Percentiles rank a stretch among this genome's conserved stretches.
Evolutionary conservation across 2,329 filamentous ascomycete species (phyloP).

Genomic region (Trichoderma pleuroti): DNA sequence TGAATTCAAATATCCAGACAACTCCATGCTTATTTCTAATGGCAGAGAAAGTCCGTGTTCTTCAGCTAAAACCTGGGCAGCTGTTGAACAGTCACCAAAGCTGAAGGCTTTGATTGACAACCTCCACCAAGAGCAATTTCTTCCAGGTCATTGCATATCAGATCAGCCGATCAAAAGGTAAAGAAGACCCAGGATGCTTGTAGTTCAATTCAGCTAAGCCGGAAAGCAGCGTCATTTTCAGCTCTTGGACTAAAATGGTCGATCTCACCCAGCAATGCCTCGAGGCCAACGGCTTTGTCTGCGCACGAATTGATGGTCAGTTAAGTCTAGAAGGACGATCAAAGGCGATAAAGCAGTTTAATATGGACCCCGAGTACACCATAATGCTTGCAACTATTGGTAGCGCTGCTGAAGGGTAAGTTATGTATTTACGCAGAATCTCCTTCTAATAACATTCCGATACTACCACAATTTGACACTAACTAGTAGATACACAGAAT

Average conservation of each 20-base stretch:
- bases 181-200: neutral
- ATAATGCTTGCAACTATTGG: neutral
- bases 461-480: neutral
- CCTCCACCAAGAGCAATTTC: neutral
- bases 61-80: neutral
- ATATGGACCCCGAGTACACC: neutral
- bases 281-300: constrained; percentile 11
- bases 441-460: neutral
- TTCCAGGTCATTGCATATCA: neutral
- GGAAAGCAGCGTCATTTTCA: neutral
- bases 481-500: neutral
- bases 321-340: neutral
- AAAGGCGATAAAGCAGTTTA: neutral
- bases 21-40: too few species aligned
- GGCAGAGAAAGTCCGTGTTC: neutral
- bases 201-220: neutral
- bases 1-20: neutral
- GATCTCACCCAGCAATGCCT: constrained; percentile 26
- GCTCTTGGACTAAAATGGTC: constrained; percentile 26
- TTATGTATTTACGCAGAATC: neutral
- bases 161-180: neutral
- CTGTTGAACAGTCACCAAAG: neutral
- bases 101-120: neutral
- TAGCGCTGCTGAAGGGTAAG: neutral
- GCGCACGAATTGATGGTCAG: constrained; percentile 29